Evolutionary conservation across 805 yeast genomes (phyloP).

Genomic region (Candida wancherniae): DNA sequence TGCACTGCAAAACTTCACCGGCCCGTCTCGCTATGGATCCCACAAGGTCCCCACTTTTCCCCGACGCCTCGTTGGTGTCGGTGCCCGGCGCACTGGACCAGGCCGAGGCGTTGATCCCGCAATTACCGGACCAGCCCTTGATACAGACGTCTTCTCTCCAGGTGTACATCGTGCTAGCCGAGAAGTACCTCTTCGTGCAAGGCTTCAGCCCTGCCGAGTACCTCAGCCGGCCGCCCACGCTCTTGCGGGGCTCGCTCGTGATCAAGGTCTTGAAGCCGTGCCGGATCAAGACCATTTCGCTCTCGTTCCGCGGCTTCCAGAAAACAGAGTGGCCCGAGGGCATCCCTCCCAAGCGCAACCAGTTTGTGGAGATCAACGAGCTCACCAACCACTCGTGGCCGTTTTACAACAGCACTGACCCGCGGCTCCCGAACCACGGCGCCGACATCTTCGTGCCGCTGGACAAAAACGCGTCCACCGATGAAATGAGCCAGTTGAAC

Average conservation of each 20-base stretch:
- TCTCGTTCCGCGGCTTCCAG: constrained; percentile 62
- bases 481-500: constrained; percentile 34
- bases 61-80: constrained; percentile 18
- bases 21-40: too few species aligned
- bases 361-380: constrained; percentile 59
- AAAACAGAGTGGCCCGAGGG: constrained; percentile 98
- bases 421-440: constrained; percentile 33
- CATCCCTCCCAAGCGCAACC: constrained; percentile 80
- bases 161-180: constrained; percentile 72
- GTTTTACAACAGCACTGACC: constrained; percentile 46
- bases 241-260: constrained; percentile 75
- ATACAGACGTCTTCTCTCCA: constrained; percentile 63
- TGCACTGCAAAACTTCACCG: too few species aligned
- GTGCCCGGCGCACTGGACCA: constrained; percentile 9
- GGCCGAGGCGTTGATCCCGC: constrained; percentile 24
- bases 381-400: constrained; percentile 88
- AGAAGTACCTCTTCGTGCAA: constrained; percentile 71
- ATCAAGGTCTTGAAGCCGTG: constrained; percentile 67
- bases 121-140: constrained; percentile 51
- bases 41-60: constrained; percentile 22
- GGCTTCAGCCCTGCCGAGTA: constrained; percentile 72
- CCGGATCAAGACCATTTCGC: constrained; percentile 58
- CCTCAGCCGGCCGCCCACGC: constrained; percentile 64
- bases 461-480: constrained; percentile 3
- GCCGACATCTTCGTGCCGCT: constrained; percentile 39